phyloP scores from a whole-genome alignment of 1,284 basidiomycete genomes.

The Bondarzewia mesenterica region DNA sequence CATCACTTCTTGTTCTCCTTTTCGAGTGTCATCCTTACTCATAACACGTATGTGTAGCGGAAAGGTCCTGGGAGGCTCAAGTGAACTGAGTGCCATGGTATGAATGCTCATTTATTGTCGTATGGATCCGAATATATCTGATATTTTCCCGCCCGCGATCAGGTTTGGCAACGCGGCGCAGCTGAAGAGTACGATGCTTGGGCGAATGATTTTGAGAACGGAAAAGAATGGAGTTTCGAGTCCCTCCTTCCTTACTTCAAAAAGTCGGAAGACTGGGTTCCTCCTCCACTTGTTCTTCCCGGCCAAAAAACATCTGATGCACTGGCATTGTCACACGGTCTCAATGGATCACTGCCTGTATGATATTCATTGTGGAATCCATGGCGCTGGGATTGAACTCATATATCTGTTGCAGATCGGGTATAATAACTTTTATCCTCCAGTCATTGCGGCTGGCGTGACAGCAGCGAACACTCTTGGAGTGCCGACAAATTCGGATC shows the following conservation, averaged over 20 bases:
- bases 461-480: neutral
- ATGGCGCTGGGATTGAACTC: neutral
- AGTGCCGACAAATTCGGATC: conserved; percentile 1
- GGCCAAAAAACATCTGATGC: neutral
- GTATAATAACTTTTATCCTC: conserved; percentile 2
- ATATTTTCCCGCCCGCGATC: neutral
- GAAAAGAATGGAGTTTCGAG: conserved; percentile 11
- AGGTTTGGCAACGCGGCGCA: conserved; percentile 14
- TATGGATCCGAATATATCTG: neutral
- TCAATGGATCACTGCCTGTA: neutral
- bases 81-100: conserved; percentile 10
- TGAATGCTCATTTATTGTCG: neutral
- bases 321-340: neutral
- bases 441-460: neutral
- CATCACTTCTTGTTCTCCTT: neutral
- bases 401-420: neutral
- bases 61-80: conserved; percentile 16
- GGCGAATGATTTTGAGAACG: conserved; percentile 9
- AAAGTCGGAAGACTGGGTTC: conserved; percentile 9
- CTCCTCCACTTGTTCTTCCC: neutral
- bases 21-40: neutral
- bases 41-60: conserved; percentile 5
- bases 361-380: neutral
- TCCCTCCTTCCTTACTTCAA: conserved; percentile 14
- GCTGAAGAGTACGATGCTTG: conserved; percentile 14